A percentile compares a stretch with the other conserved stretches of the same genome.
phyloP scores from a whole-genome alignment of 352 stramenopile genomes.

The Phytophthora citricola region DNA sequence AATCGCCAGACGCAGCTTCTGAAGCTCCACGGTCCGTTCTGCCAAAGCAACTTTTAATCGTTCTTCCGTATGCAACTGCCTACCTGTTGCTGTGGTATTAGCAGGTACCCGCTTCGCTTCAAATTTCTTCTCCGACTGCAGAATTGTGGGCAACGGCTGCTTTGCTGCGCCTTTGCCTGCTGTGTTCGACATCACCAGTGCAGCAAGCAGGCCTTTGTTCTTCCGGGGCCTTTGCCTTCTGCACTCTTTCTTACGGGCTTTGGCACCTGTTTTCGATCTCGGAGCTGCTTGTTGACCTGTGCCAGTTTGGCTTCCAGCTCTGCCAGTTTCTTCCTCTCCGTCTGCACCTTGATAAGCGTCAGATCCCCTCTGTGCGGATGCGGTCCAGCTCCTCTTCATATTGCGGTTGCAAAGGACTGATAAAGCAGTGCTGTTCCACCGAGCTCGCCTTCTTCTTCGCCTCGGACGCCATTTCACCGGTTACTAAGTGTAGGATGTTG shows the following conservation, averaged over 20 bases:
- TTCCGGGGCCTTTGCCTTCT: background rate
- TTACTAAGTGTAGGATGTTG: background rate
- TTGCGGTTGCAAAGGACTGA: conserved; percentile 26
- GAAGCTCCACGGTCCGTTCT: conserved; percentile 61
- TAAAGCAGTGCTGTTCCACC: conserved; percentile 8
- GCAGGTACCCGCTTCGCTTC: conserved; percentile 1
- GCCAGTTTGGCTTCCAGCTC: conserved; percentile 88
- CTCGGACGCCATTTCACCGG: conserved; percentile 7
- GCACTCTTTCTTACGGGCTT: conserved; percentile 22
- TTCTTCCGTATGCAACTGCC: conserved; percentile 83
- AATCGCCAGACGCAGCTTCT: conserved; percentile 52
- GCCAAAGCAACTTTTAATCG: conserved; percentile 55
- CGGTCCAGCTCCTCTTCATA: conserved; percentile 91
- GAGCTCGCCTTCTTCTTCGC: conserved; percentile 16
- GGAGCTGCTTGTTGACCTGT: conserved; percentile 83
- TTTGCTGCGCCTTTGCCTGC: conserved; percentile 16
- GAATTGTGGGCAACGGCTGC: conserved; percentile 8
- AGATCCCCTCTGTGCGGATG: conserved; percentile 74
- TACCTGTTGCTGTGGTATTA: conserved; percentile 20
- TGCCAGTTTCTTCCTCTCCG: conserved; percentile 90
- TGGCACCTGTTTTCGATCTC: conserved; percentile 83
- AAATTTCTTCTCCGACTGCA: conserved; percentile 11
- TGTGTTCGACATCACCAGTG: conserved; percentile 4
- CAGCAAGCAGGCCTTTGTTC: background rate
- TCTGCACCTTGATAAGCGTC: conserved; percentile 69